Evolutionary conservation across 768 basidiomycete genomes (phyloP), one percentile per base, ranked within the genome.

Genomic region (Trametes punicea): DNA sequence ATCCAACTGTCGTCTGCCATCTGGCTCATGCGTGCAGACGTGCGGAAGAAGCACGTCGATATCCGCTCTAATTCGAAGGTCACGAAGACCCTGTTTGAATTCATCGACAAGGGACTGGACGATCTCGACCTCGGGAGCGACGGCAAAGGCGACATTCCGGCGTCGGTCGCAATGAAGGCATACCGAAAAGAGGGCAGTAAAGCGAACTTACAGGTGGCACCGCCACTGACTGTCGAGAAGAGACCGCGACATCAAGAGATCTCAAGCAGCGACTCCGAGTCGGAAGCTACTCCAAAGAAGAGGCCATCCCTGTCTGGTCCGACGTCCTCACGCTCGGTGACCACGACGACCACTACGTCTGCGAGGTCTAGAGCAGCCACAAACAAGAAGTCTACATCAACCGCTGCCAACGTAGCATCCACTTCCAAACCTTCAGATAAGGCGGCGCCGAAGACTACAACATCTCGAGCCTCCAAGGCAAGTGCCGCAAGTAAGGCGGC

Each of bases 11-110:
- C 78, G 1, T 54, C 59, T 9, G 76, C 74, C 0, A 75, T 87
- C 6, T 66, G 66, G 13, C 69, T 68, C n/a, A 81, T 92, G 81
- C 73, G 90, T 26, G 63, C 62, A 3, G 67, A 77, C 25, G 81
- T 88, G n/a, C 70, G 88, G 20, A 55, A 62, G 31, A 67, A 70
- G 29, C 82, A 88, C 60, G 65, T 73, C 9, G 88, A 90, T 66
- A 79, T 90, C 21, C 76, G 86, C 51, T 73, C 81, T 72, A 90
- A 90, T 55, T 57, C 61, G 3, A 75, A 78, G 9, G 83, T 88
- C 20, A 71, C 74, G 55, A 82, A 75, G 70, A 77, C 79, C 3
- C 70, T 90, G 74, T 68, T 80, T n/a, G 74, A 76, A 10, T 87
- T 81, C 58, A 74, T 88, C 40, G 64, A 51, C 6, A 53, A 56